Evolutionary conservation across 2,329 filamentous ascomycete genomes (phyloP), one percentile per base, ranked within the genome.

Genomic region (Geosmithia putterillii): DNA sequence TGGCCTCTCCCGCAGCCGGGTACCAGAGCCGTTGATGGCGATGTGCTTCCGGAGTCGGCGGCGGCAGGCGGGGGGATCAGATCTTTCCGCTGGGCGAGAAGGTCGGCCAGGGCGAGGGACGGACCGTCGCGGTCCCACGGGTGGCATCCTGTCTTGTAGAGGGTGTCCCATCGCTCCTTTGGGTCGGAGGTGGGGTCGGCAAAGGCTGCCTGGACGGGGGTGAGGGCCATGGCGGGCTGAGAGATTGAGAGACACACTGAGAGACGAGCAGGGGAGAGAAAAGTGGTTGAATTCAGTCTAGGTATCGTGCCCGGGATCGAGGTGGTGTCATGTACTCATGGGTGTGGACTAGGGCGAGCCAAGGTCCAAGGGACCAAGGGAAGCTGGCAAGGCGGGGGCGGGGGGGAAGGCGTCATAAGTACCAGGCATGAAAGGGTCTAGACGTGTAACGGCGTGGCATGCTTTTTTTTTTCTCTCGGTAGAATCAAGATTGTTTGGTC

Each of bases 1-100:
- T 92, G 83, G 5, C 87, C 88, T 40, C 76, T 74, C 0, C 87
- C 88, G 60, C 87, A 94, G 5, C 86, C 87, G 0, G 87, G 84
- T 0, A 94, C 82, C 8, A 94, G 66, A 1, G 81, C 86, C 32
- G 52, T 57, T 32, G 36, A n/a, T n/a, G n/a, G 28, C n/a, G 9
- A n/a, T 34, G n/a, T 23, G 32, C 18, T 35, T 28, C 35, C 23
- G 37, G 36, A 35, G 38, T 17, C 54, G 50, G 9, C 9, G 22
- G 60, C 44, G 39, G 6, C 23, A 25, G 10, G 7, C 15, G 51
- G 52, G 1, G 62, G 59, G 23, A 74, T 60, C 42, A 74, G 61
- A 45, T 71, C 66, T 12, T 60, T 51, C 1, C 67, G 62, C 46
- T 69, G 61, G 40, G 57, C 48, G 23, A 79, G 60, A 14, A 76